These are phyloP conservation scores for Solanum habrochaites DNA, from an alignment of 257 asterid species.

Conservation along the genomic window DNA sequence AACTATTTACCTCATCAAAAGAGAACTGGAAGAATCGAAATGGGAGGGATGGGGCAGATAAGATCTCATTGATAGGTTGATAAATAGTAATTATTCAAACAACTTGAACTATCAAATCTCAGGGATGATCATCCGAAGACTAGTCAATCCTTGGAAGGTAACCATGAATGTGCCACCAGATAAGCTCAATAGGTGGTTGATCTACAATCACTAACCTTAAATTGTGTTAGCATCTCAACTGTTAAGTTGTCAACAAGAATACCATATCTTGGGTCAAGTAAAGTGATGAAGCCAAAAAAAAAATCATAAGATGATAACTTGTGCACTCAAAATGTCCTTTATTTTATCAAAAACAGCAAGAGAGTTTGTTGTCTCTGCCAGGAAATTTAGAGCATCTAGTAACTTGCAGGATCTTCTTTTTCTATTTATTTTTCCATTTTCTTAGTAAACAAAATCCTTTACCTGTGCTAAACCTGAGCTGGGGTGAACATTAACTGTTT, in stretches of 20 bases:
- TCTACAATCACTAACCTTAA: not conserved
- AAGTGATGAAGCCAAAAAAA: not conserved
- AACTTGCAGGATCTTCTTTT: not conserved
- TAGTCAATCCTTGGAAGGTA: not conserved
- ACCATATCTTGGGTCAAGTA: not conserved
- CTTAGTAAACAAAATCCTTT: not conserved
- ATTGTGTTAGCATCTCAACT: not conserved
- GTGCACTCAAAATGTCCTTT: not conserved
- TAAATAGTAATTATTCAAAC: not conserved
- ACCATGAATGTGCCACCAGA: not conserved
- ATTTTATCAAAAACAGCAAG: not conserved
- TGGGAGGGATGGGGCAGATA: not conserved
- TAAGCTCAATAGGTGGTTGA: not conserved
- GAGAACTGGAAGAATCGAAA: not conserved
- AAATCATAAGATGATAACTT: not conserved
- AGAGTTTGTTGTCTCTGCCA: not conserved
- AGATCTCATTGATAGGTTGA: not conserved
- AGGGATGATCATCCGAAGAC: not conserved
- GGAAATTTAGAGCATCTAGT: not conserved
- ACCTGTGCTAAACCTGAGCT: slow-evolving; percentile 90
- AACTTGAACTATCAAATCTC: not conserved
- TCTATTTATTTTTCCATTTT: not conserved
- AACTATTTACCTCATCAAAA: not conserved
- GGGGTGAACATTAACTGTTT: slow-evolving; percentile 82
- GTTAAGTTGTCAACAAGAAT: not conserved